Evolutionary conservation across 768 basidiomycete species (phyloP), one percentile per base, ranked within the genome.

Genomic region (Gelatoporia subvermispora): DNA sequence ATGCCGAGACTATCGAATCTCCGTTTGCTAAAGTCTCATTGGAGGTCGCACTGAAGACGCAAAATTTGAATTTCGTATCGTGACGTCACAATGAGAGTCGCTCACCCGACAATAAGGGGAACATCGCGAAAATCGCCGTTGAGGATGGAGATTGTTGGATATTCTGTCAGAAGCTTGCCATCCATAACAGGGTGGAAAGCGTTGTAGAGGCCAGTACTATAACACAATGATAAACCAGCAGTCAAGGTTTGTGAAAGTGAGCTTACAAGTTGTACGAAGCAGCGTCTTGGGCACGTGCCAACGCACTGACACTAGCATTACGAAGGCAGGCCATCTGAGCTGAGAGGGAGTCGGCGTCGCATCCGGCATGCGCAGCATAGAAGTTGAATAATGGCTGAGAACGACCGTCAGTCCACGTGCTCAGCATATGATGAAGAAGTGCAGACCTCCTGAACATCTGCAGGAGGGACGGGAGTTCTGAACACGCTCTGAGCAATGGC

Each of bases 401-500:
- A n/a, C 2, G 17, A 8, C 4, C 28, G 47, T 41, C 8, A 16
- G 39, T 24, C 28, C 41, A 36, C 43, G 45, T 28, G 31, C 8
- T 2, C 3, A 41, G 23, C 17, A 37, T 31, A 45, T 18, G 21
- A 21, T 11, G 18, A 23, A 20, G 8, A 11, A 41, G 18, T 21
- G 54, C 65, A n/a, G 42, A 84, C 82, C 65, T 69, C 60, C 49
- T 78, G 76, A 57, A 82, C 69, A 47, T 77, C 74, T 0, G 77
- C 74, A 1, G 67, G 65, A 0, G 81, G 72, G 40, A 83, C 45
- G 3, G 79, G 76, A 0, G 72, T 66, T 16, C 82, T 65, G 53
- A 69, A 81, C 18, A 82, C 74, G 55, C 81, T 84, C 61, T 85
- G 83, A 1, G 74, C 78, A 53, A 85, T 84, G 8, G 77, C 83